Evolutionary conservation across 2,329 filamentous ascomycete species (phyloP).

Genomic region (Stagonosporopsis tanaceti): DNA sequence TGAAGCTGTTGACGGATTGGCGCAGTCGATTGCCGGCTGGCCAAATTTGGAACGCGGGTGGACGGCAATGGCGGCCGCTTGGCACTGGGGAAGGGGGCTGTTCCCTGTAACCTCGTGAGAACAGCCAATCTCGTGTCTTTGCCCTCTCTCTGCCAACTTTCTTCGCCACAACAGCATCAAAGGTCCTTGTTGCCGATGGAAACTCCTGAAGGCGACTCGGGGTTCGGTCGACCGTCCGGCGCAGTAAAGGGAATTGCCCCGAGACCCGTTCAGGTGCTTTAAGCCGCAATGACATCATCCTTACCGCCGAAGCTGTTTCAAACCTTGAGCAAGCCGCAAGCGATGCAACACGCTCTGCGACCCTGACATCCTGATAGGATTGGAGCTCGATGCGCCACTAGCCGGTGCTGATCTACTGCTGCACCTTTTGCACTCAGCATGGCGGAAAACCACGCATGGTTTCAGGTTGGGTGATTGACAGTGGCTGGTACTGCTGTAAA

Average conservation of each 20-base stretch:
- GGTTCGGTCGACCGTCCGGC: background rate
- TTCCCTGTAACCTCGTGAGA: constrained; percentile 6
- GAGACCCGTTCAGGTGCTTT: background rate
- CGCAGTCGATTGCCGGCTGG: constrained; percentile 11
- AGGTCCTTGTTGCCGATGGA: background rate
- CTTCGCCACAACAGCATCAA: constrained; percentile 10
- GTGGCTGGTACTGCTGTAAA: constrained; percentile 16
- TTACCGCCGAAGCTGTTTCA: constrained; percentile 13
- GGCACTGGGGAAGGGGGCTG: constrained; percentile 17
- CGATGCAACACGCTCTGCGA: constrained; percentile 9
- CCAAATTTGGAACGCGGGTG: constrained; percentile 17
- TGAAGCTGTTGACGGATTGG: constrained; percentile 2
- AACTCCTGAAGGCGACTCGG: constrained; percentile 7
- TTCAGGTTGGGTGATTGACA: constrained; percentile 24
- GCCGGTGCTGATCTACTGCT: constrained; percentile 14
- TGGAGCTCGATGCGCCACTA: constrained; percentile 10
- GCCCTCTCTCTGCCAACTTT: constrained; percentile 8
- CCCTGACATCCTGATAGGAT: constrained; percentile 1
- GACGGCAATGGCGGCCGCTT: constrained; percentile 16
- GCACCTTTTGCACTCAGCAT: background rate
- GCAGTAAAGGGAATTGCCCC: background rate
- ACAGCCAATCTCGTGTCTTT: constrained; percentile 5
- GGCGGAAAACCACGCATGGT: constrained; percentile 16
- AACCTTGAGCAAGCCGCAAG: constrained; percentile 16
- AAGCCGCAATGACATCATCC: constrained; percentile 16